A percentile compares a stretch with the other conserved stretches of the same genome.
Conservation (phyloP, 768 basidiomycete genomes). For the Suillus spraguei region DNA sequence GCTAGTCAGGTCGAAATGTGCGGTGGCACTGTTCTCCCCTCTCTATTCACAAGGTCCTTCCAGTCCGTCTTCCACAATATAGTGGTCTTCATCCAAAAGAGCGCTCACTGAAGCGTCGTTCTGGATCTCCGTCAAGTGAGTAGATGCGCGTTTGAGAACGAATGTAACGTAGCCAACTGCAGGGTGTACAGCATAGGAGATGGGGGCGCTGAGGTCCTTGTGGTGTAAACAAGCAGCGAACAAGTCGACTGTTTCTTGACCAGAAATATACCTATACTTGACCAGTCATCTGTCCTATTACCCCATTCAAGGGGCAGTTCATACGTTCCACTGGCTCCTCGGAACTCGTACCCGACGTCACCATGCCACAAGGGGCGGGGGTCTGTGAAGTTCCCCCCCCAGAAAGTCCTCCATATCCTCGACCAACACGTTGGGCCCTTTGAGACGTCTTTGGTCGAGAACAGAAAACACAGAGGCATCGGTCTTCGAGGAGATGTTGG, state of each 20-base stretch:
- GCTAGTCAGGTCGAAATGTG: conserved; percentile 45
- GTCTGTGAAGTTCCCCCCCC: conserved; percentile 10
- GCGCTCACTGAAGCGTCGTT: conserved; percentile 56
- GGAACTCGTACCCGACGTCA: conserved; percentile 62
- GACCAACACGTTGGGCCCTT: conserved; percentile 42
- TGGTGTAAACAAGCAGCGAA: conserved; percentile 65
- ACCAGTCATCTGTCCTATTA: conserved; percentile 60
- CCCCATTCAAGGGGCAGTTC: conserved; percentile 46
- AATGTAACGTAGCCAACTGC: conserved; percentile 45
- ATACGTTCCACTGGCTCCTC: conserved; percentile 24
- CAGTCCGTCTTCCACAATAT: conserved; percentile 31
- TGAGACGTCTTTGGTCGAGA: conserved; percentile 62
- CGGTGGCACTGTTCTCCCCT: conserved; percentile 22
- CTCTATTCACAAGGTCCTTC: conserved; percentile 20
- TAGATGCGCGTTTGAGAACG: conserved; percentile 34
- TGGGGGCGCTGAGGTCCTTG: conserved; percentile 37
- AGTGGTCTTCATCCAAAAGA: conserved; percentile 44
- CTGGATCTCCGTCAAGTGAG: conserved; percentile 39
- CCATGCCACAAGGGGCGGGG: conserved; percentile 62
- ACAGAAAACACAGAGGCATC: conserved; percentile 58
- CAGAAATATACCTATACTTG: conserved; percentile 63
- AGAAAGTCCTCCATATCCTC: conserved; percentile 32
- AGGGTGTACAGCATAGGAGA: conserved; percentile 61
- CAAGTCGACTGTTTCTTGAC: conserved; percentile 58
- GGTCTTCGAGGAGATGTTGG: conserved; percentile 47